These are phyloP conservation scores for Arachis monticola DNA, from an alignment of 331 rosid genomes.

Conservation along the genomic window DNA sequence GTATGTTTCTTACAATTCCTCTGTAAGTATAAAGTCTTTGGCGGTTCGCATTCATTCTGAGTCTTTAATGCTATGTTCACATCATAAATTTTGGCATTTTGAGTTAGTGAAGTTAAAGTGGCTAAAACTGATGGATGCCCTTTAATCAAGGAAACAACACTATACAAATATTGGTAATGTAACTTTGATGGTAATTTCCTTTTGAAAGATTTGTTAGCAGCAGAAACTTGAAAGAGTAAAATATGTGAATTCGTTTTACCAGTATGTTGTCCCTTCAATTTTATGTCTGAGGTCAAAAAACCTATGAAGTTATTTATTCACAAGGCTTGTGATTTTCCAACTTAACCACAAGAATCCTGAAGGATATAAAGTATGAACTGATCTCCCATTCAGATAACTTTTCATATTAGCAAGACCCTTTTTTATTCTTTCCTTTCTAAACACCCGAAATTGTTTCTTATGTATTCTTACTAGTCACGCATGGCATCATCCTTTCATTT, in stretches of 20 bases:
- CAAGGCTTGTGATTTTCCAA: not conserved
- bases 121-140: not conserved
- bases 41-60: conserved; percentile 7
- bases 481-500: conserved; percentile 29
- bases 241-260: not conserved
- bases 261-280: not conserved
- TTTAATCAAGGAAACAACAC: not conserved
- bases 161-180: not conserved
- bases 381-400: not conserved
- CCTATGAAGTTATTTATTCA: not conserved
- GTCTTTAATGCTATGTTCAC: not conserved
- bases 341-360: not conserved
- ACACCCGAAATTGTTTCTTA: not conserved
- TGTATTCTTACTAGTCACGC: not conserved
- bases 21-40: conserved; percentile 31
- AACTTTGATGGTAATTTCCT: not conserved
- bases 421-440: too few species aligned
- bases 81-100: conserved; percentile 6
- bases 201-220: conserved; percentile 1
- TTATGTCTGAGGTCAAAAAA: not conserved
- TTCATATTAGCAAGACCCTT: too few species aligned
- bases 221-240: not conserved
- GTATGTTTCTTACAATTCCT: conserved; percentile 3
- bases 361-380: not conserved
- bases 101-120: not conserved